A percentile compares a stretch with the other conserved stretches of the same genome.
Conservation (phyloP, 1,284 basidiomycete species). For the Phaffia rhodozyma region DNA sequence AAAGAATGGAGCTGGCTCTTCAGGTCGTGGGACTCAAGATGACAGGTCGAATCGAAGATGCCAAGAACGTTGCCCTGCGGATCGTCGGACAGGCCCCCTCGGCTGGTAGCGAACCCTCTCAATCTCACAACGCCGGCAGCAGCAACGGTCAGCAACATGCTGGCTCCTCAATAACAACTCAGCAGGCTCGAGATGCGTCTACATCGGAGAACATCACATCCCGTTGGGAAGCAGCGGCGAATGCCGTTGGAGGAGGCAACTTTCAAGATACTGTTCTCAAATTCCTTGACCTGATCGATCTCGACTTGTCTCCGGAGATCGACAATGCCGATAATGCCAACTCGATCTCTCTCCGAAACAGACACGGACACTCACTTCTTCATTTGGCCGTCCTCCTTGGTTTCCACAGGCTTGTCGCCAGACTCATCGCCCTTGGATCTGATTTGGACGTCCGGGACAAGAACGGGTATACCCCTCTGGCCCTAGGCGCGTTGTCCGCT, state of each 20-base stretch:
- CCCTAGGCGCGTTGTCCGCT: constrained; percentile 65
- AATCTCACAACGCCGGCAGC: not conserved
- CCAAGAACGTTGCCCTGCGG: constrained; percentile 65
- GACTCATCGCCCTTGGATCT: constrained; percentile 58
- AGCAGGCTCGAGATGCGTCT: constrained; percentile 29
- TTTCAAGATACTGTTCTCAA: constrained; percentile 68
- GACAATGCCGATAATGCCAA: constrained; percentile 37
- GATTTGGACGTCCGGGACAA: constrained; percentile 75
- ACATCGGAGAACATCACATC: constrained; percentile 39
- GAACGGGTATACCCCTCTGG: constrained; percentile 82
- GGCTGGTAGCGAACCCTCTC: not conserved
- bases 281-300: constrained; percentile 61
- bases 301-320: constrained; percentile 20
- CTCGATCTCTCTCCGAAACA: constrained; percentile 51
- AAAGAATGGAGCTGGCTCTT: constrained; percentile 82
- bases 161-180: constrained; percentile 23
- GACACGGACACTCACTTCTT: constrained; percentile 62
- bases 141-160: constrained; percentile 34
- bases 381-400: constrained; percentile 77
- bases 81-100: constrained; percentile 39
- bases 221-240: not conserved
- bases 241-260: constrained; percentile 33
- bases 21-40: constrained; percentile 92
- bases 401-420: constrained; percentile 57
- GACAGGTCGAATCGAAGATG: constrained; percentile 88